Conservation (phyloP, 2,329 filamentous ascomycete genomes). For the Thielaviopsis euricoi region DNA sequence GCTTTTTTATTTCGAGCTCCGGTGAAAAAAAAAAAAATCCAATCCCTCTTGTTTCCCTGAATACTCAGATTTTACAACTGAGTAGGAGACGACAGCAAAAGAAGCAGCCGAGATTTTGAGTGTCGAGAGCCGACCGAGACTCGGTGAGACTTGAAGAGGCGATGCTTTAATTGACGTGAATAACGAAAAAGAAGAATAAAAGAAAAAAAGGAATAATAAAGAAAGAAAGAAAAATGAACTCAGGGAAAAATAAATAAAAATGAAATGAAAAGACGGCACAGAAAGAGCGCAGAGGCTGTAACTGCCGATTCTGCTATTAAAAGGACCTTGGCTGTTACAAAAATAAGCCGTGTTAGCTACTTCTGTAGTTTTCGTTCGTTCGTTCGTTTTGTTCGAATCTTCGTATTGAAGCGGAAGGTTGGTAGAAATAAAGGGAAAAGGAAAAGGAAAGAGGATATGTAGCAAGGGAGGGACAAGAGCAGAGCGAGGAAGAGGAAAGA, state of each 20-base stretch:
- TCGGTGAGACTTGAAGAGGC: too few relatives aligned
- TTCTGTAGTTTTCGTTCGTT: too few relatives aligned
- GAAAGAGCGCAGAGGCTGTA: neutral
- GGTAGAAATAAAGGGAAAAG: too few relatives aligned
- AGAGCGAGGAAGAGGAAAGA: too few relatives aligned
- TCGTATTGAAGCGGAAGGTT: too few relatives aligned
- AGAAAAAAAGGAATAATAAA: neutral
- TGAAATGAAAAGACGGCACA: neutral
- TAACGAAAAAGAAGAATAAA: neutral
- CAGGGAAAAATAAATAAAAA: neutral
- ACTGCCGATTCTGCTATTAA: neutral
- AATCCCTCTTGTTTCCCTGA: neutral
- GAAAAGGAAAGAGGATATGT: too few relatives aligned
- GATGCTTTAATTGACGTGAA: neutral
- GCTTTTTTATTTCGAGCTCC: neutral
- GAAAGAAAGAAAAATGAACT: neutral
- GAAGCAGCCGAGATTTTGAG: too few relatives aligned
- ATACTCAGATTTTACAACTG: neutral
- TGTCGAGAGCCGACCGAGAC: neutral
- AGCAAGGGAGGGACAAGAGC: too few relatives aligned
- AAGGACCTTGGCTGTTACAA: neutral
- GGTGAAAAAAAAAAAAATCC: neutral
- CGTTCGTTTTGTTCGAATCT: too few relatives aligned
- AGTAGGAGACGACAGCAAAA: neutral
- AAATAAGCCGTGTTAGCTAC: too few relatives aligned